Evolutionary conservation across 768 basidiomycete genomes (phyloP).

Genomic region (Suillus variegatus): DNA sequence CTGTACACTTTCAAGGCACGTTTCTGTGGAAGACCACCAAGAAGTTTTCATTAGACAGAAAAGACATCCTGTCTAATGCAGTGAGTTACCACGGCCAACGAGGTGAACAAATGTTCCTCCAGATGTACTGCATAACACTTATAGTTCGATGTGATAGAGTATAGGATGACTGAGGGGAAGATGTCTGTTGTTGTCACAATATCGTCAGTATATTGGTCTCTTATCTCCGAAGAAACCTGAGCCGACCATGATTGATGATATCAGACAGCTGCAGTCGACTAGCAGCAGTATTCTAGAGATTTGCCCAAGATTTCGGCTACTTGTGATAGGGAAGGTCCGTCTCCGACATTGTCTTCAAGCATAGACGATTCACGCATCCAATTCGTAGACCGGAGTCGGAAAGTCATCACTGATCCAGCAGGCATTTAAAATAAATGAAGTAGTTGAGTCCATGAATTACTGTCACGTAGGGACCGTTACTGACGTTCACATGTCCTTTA

Average conservation of each 20-base stretch:
- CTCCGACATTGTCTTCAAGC: not conserved
- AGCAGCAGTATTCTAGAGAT: constrained; percentile 3
- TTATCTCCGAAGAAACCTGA: too few relatives aligned
- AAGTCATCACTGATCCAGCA: constrained; percentile 8
- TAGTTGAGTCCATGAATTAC: too few relatives aligned
- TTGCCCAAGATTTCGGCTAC: constrained; percentile 13
- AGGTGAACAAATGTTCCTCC: constrained; percentile 6
- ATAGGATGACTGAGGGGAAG: not conserved
- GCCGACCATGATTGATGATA: not conserved
- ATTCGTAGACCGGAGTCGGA: constrained; percentile 9
- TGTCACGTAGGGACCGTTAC: too few relatives aligned
- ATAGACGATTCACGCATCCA: not conserved
- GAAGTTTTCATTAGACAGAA: constrained; percentile 1
- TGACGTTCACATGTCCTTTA: too few relatives aligned
- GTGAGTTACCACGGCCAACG: constrained; percentile 1
- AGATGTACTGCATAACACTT: not conserved
- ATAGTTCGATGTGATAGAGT: not conserved
- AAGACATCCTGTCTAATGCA: constrained; percentile 4
- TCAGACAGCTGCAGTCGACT: constrained; percentile 1
- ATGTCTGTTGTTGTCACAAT: not conserved
- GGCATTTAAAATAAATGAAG: constrained; percentile 3
- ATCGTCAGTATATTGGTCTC: not conserved
- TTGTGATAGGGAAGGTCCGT: constrained; percentile 13
- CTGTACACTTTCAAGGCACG: constrained; percentile 4
- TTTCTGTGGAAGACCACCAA: not conserved